Evolutionary conservation across 23 red algal genomes (phyloP).

Genomic region (Gracilaria gracilis): DNA sequence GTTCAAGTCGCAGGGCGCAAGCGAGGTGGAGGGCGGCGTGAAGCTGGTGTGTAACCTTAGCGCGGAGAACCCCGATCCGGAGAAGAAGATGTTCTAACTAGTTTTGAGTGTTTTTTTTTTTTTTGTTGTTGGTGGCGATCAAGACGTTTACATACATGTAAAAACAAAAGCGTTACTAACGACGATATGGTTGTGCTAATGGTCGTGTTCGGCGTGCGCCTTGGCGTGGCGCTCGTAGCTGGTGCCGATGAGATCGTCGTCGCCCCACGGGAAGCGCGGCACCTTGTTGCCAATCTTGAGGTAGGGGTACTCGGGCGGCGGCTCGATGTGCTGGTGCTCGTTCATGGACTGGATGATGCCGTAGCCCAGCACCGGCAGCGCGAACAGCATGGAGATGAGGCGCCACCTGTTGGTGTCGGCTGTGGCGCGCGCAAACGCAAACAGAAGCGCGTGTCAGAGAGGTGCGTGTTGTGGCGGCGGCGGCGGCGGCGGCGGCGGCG

Average conservation of each 20-base stretch:
- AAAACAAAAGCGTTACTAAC: slow-evolving; percentile 19
- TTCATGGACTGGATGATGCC: slow-evolving; percentile 49
- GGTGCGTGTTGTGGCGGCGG: neutral
- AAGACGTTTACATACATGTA: slow-evolving; percentile 2
- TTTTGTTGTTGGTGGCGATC: neutral
- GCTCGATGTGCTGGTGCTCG: slow-evolving; percentile 59
- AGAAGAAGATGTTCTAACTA: slow-evolving; percentile 63
- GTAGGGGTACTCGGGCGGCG: slow-evolving; percentile 68
- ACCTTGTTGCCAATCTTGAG: slow-evolving; percentile 59
- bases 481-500: neutral
- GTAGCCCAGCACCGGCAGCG: slow-evolving; percentile 55
- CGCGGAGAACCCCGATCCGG: slow-evolving; percentile 45
- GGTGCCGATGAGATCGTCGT: slow-evolving; percentile 75
- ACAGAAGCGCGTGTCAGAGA: too few relatives aligned
- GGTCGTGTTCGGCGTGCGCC: slow-evolving; percentile 21
- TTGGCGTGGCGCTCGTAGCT: slow-evolving; percentile 69
- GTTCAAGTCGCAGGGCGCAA: slow-evolving; percentile 40
- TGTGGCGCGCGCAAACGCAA: neutral
- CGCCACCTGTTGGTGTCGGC: slow-evolving; percentile 72
- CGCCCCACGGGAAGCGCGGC: slow-evolving; percentile 67
- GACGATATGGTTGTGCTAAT: neutral
- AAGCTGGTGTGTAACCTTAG: slow-evolving; percentile 42
- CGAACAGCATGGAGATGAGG: slow-evolving; percentile 64
- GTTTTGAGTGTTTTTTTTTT: neutral
- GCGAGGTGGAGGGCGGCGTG: neutral